These are phyloP conservation scores for Pleurozium schreberi DNA, from an alignment of 225 moss, liverwort and hornwort species.

Conservation along the genomic window DNA sequence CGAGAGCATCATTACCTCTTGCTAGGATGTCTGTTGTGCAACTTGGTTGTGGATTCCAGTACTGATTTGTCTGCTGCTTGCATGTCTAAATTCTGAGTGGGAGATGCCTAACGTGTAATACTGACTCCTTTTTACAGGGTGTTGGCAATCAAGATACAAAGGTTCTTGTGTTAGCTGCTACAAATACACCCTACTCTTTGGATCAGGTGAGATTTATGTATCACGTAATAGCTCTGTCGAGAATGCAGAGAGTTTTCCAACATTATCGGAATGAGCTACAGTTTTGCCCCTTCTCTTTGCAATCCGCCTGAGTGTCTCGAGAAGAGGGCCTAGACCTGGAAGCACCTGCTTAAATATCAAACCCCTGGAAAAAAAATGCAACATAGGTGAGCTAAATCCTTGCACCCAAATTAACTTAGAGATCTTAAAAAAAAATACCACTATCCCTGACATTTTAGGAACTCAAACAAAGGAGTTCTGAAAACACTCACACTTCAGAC, in stretches of 20 bases:
- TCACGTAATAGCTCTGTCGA: neutral
- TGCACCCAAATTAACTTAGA: neutral
- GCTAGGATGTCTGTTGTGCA: neutral
- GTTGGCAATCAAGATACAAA: constrained; percentile 96
- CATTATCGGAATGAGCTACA: neutral
- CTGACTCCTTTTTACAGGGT: constrained; percentile 27
- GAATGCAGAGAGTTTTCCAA: neutral
- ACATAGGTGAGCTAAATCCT: neutral
- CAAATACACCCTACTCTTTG: constrained; percentile 93
- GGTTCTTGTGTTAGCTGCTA: constrained; percentile 91
- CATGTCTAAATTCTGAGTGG: neutral
- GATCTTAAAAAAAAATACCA: neutral
- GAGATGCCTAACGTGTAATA: neutral
- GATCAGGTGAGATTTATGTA: constrained; percentile 52
- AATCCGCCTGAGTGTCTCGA: constrained; percentile 50
- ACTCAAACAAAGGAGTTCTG: neutral
- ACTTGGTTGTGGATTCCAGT: neutral
- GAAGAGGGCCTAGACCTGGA: constrained; percentile 65
- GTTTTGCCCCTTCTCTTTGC: constrained; percentile 62
- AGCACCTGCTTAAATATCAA: constrained; percentile 73
- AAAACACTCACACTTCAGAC: neutral
- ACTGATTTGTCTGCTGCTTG: neutral
- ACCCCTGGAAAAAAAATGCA: constrained; percentile 9
- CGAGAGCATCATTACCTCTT: neutral
- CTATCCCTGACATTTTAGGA: neutral